These are phyloP conservation scores for Kalmusia sp. DNA, from an alignment of 2,329 filamentous ascomycete species.

Conservation along the genomic window DNA sequence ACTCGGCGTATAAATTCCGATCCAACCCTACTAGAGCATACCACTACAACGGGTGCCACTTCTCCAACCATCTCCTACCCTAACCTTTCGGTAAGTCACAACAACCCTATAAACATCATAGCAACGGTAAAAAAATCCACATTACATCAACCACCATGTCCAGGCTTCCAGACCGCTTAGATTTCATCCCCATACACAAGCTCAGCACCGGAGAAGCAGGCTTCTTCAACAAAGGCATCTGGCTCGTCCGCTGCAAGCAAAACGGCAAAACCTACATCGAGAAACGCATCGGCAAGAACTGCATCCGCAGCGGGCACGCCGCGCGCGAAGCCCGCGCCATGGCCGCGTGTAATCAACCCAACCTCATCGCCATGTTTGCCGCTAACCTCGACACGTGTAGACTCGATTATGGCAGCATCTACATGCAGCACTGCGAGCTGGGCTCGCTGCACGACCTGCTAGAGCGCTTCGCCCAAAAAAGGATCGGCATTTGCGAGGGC, in stretches of 20 bases:
- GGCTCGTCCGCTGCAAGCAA: background rate
- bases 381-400: background rate
- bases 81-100: too few relatives aligned
- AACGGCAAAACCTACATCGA: slow-evolving; percentile 4
- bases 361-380: slow-evolving; percentile 6
- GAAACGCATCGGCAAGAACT: slow-evolving; percentile 5
- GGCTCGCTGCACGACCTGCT: slow-evolving; percentile 21
- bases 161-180: background rate
- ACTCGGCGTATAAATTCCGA: too few relatives aligned
- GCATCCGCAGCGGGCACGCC: slow-evolving; percentile 4
- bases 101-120: too few relatives aligned
- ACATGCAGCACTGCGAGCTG: slow-evolving; percentile 22
- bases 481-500: slow-evolving; percentile 8
- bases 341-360: background rate
- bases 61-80: too few relatives aligned
- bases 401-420: slow-evolving; percentile 11
- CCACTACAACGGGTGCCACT: too few relatives aligned
- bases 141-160: too few relatives aligned
- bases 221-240: background rate
- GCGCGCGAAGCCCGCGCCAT: slow-evolving; percentile 12
- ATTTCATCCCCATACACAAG: background rate
- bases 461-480: background rate
- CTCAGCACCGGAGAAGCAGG: background rate
- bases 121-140: too few relatives aligned
- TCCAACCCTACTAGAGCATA: too few relatives aligned